Conservation (phyloP, 352 stramenopile species). For the Phytophthora litchii region DNA sequence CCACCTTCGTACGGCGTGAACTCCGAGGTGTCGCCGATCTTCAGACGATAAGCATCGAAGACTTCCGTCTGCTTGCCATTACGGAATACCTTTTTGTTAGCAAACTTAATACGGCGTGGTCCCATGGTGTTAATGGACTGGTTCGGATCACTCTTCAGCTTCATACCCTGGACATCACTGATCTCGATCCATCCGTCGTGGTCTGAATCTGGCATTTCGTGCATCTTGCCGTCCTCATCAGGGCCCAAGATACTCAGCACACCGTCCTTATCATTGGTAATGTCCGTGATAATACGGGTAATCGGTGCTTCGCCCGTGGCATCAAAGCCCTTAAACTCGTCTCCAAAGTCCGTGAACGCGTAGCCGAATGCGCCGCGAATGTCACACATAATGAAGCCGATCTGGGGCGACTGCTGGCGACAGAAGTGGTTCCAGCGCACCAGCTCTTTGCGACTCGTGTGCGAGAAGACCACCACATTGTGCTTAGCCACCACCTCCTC, state of each 20-base stretch:
- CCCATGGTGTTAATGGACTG: slow-evolving; percentile 83
- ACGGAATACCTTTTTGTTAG: slow-evolving; percentile 86
- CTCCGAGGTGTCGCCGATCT: slow-evolving; percentile 82
- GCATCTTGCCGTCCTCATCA: slow-evolving; percentile 89
- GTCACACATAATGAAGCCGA: slow-evolving; percentile 85
- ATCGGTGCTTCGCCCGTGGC: slow-evolving; percentile 84
- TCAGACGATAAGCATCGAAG: slow-evolving; percentile 83
- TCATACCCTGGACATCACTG: slow-evolving; percentile 84
- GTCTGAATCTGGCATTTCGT: slow-evolving; percentile 87
- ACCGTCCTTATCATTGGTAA: slow-evolving; percentile 83
- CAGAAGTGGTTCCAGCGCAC: slow-evolving; percentile 92
- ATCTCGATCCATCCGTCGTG: slow-evolving; percentile 89
- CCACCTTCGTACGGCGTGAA: slow-evolving; percentile 84
- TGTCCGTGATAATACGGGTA: slow-evolving; percentile 88
- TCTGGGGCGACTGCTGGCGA: slow-evolving; percentile 69
- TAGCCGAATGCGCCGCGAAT: slow-evolving; percentile 78
- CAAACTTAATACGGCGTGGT: slow-evolving; percentile 77
- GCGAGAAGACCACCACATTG: slow-evolving; percentile 90
- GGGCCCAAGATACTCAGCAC: slow-evolving; percentile 76
- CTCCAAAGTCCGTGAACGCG: slow-evolving; percentile 85
- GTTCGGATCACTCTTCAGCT: slow-evolving; percentile 55
- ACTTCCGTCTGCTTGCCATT: slow-evolving; percentile 88
- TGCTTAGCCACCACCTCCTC: slow-evolving; percentile 71
- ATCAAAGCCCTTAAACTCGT: slow-evolving; percentile 78
- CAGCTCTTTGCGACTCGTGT: slow-evolving; percentile 75